These are phyloP conservation scores for Capsicum rhomboideum DNA, from an alignment of 257 asterid species.

Conservation along the genomic window DNA sequence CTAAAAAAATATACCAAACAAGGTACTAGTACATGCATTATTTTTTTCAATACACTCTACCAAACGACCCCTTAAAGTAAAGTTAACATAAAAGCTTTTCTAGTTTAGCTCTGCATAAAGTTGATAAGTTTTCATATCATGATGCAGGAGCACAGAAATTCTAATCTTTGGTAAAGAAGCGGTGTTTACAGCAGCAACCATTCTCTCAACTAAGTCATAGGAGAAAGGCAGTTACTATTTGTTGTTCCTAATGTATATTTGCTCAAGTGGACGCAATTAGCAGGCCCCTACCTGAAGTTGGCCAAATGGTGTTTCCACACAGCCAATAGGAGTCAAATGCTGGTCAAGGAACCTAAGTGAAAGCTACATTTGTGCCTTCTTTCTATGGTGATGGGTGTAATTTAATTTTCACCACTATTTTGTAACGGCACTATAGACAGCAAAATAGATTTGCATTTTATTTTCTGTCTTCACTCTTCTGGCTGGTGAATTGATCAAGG, in stretches of 20 bases:
- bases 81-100: not conserved
- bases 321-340: not conserved
- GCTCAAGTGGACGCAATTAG: not conserved
- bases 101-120: not conserved
- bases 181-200: slow-evolving; percentile 58
- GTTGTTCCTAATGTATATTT: not conserved
- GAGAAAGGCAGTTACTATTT: not conserved
- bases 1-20: no score
- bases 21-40: no score
- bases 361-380: not conserved
- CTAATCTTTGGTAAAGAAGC: slow-evolving; percentile 46
- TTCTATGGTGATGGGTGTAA: not conserved
- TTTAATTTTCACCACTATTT: not conserved
- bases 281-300: not conserved
- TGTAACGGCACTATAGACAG: not conserved
- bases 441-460: not conserved
- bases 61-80: no score
- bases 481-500: not conserved
- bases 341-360: not conserved
- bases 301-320: not conserved
- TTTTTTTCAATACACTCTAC: no score
- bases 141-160: slow-evolving; percentile 46
- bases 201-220: slow-evolving; percentile 39
- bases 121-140: not conserved
- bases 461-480: not conserved